phyloP scores from a whole-genome alignment of 129 eudicot species.

The Mikania micrantha region DNA sequence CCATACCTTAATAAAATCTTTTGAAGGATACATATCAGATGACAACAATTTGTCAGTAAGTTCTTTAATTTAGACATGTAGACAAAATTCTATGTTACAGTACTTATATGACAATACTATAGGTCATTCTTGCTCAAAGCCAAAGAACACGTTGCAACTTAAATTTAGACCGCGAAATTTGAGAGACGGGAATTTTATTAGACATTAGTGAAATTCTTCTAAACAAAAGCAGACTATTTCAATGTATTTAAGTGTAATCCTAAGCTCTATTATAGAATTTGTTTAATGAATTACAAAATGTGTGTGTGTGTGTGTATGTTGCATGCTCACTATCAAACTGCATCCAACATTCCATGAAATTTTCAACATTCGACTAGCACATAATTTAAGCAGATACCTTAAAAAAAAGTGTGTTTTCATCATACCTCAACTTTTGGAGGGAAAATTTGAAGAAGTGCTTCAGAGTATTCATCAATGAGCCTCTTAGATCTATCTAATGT shows the following conservation, averaged over 20 bases:
- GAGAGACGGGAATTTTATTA: too few relatives aligned
- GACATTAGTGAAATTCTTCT: neutral
- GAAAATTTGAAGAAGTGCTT: constrained; percentile 80
- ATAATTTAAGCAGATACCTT: neutral
- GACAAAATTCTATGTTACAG: neutral
- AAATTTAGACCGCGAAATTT: too few relatives aligned
- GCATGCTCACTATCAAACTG: neutral
- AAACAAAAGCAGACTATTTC: neutral
- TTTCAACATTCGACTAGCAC: neutral
- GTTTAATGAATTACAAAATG: neutral
- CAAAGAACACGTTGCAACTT: neutral
- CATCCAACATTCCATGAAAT: neutral
- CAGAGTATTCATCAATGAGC: constrained; percentile 91
- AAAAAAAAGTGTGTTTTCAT: neutral
- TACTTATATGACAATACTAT: neutral
- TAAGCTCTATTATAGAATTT: neutral
- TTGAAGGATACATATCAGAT: neutral
- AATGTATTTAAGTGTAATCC: neutral
- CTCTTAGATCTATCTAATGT: constrained; percentile 89
- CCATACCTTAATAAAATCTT: neutral
- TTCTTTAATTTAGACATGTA: neutral
- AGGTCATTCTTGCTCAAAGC: neutral
- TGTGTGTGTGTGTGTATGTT: neutral
- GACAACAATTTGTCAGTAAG: neutral
- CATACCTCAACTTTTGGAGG: constrained; percentile 84